Conservation (phyloP, 768 basidiomycete genomes). For the Lactarius pseudohatsudake region DNA sequence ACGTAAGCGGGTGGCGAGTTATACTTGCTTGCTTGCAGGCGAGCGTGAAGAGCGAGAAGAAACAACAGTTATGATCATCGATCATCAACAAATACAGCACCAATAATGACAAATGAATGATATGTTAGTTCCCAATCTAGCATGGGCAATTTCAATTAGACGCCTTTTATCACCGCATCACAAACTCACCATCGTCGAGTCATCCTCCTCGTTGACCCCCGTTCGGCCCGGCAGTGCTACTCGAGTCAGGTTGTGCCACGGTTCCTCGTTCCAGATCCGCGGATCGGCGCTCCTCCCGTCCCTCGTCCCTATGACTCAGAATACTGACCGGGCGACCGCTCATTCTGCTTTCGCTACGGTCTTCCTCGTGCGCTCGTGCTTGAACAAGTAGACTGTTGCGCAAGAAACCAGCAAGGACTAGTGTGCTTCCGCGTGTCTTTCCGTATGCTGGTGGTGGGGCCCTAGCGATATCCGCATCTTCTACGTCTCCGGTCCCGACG, state of each 20-base stretch:
- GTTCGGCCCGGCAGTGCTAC: not conserved
- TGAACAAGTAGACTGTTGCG: conserved; percentile 27
- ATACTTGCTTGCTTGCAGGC: not conserved
- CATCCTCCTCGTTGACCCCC: not conserved
- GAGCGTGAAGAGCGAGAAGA: not conserved
- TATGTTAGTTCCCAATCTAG: conserved; percentile 5
- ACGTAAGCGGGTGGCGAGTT: not conserved
- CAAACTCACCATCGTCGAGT: not conserved
- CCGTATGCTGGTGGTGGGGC: conserved; percentile 79
- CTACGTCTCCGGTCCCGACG: conserved; percentile 71
- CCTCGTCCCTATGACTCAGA: conserved; percentile 47
- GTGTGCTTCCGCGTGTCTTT: conserved; percentile 65
- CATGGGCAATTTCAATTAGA: not conserved
- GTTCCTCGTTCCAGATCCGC: conserved; percentile 52
- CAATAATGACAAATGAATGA: not conserved
- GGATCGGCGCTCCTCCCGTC: conserved; percentile 56
- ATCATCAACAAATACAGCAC: conserved; percentile 6
- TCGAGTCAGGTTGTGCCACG: conserved; percentile 42
- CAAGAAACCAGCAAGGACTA: conserved; percentile 56
- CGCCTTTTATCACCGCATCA: not conserved
- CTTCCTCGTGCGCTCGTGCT: conserved; percentile 21
- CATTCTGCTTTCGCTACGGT: conserved; percentile 31
- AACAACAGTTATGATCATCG: not conserved
- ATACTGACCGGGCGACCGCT: conserved; percentile 54
- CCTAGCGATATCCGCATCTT: conserved; percentile 64